Evolutionary conservation across 2,329 filamentous ascomycete species (phyloP).

Genomic region (Arthrobotrys musiformis): DNA sequence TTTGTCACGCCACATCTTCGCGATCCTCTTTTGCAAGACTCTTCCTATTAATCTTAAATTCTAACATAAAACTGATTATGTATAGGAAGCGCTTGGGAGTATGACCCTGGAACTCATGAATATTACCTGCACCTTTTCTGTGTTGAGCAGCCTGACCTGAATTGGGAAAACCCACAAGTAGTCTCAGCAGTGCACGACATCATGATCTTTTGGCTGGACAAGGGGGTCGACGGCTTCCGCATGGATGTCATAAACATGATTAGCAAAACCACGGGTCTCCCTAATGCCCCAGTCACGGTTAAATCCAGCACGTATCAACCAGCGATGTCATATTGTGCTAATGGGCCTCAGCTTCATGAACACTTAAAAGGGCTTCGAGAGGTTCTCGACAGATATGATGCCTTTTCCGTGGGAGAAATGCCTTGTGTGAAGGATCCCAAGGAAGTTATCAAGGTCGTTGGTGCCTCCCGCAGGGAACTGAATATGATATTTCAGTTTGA

Average conservation of each 20-base stretch:
- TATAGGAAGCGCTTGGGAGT: conserved; percentile 65
- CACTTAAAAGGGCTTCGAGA: conserved; percentile 74
- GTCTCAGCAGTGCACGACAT: conserved; percentile 77
- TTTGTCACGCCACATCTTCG: too few species aligned
- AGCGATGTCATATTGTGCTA: conserved; percentile 63
- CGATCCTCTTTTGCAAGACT: too few species aligned
- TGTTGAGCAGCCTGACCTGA: conserved; percentile 80
- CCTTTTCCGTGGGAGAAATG: conserved; percentile 78
- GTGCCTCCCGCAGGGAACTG: conserved; percentile 70
- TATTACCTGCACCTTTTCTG: conserved; percentile 75
- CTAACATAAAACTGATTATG: not conserved
- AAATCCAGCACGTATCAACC: not conserved
- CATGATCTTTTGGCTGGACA: conserved; percentile 82
- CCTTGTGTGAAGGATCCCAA: conserved; percentile 66
- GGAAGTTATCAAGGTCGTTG: conserved; percentile 69
- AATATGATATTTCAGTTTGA: conserved; percentile 81
- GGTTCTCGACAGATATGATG: conserved; percentile 71
- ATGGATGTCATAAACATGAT: conserved; percentile 80
- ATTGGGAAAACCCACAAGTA: conserved; percentile 79
- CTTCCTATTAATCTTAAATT: too few species aligned
- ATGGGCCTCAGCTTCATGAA: conserved; percentile 76
- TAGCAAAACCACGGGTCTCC: conserved; percentile 71
- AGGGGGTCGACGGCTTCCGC: conserved; percentile 78
- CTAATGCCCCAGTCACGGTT: conserved; percentile 68
- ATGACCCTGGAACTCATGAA: conserved; percentile 66